Conservation (phyloP, 2,329 filamentous ascomycete species). For the Fusarium poae region DNA sequence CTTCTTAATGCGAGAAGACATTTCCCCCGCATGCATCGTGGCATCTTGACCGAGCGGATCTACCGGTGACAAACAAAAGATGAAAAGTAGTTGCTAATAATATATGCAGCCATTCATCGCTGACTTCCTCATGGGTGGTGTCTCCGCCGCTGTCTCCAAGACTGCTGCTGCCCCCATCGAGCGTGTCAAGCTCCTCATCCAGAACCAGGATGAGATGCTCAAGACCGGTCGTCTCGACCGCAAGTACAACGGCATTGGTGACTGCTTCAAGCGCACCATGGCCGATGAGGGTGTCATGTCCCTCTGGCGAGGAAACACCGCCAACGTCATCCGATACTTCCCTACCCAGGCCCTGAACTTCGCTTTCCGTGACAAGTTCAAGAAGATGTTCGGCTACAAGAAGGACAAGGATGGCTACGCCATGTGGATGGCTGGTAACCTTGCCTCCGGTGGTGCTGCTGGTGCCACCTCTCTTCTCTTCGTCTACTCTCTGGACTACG, state of each 20-base stretch:
- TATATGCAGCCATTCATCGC: conserved; percentile 84
- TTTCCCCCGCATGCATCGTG: conserved; percentile 15
- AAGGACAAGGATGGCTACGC: conserved; percentile 98
- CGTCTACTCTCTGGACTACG: conserved; percentile 99
- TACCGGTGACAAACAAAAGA: background rate
- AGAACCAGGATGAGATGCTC: conserved; percentile 99
- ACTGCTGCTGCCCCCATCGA: conserved; percentile 99
- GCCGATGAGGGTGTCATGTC: conserved; percentile 93
- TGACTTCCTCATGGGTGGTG: conserved; percentile 99
- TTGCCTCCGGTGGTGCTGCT: conserved; percentile 98
- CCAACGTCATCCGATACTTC: conserved; percentile 99
- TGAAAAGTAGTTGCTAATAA: conserved; percentile 40
- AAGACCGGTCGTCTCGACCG: conserved; percentile 98
- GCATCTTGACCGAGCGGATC: conserved; percentile 6
- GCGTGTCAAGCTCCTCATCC: conserved; percentile 99
- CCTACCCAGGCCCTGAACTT: conserved; percentile 99
- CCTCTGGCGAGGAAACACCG: conserved; percentile 99
- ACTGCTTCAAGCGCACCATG: conserved; percentile 95
- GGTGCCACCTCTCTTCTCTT: conserved; percentile 99
- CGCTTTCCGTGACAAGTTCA: conserved; percentile 99
- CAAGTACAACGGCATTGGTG: conserved; percentile 92
- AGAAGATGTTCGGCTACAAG: conserved; percentile 99
- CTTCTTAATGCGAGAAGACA: background rate
- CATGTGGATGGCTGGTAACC: conserved; percentile 99
- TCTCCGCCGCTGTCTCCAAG: conserved; percentile 99